phyloP scores from a whole-genome alignment of 345 rosid genomes.

The Rhodomyrtus tomentosa region DNA sequence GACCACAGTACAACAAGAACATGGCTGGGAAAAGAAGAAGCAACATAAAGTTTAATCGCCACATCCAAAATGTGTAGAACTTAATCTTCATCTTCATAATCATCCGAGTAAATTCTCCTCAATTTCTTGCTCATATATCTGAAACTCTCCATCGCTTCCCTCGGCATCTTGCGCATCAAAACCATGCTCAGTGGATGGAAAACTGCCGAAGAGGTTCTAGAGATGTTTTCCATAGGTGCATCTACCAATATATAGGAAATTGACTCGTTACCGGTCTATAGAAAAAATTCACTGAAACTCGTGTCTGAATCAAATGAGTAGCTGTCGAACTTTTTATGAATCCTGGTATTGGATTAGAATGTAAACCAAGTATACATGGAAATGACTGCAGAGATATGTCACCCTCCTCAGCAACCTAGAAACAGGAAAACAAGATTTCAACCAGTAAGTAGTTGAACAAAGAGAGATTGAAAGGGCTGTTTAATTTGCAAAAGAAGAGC shows the following conservation, averaged over 20 bases:
- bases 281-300: not conserved
- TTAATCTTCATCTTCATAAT: constrained; percentile 7
- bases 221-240: constrained; percentile 55
- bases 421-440: not conserved
- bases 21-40: not conserved
- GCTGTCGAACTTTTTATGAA: not conserved
- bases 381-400: constrained; percentile 36
- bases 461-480: not conserved
- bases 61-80: not conserved
- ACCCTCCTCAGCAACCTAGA: constrained; percentile 49
- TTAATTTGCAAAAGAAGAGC: constrained; percentile 14
- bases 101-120: constrained; percentile 37
- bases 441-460: not conserved
- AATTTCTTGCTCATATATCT: constrained; percentile 74
- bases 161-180: constrained; percentile 11
- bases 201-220: constrained; percentile 69
- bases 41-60: not conserved
- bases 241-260: constrained; percentile 42
- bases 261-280: not conserved
- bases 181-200: constrained; percentile 42
- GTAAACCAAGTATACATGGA: constrained; percentile 56
- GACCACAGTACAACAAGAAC: not conserved
- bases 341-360: not conserved
- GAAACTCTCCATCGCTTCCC: constrained; percentile 62
- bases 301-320: not conserved